Evolutionary conservation across 73 alveolate genomes (phyloP).

Genomic region (Stentor coeruleus): DNA sequence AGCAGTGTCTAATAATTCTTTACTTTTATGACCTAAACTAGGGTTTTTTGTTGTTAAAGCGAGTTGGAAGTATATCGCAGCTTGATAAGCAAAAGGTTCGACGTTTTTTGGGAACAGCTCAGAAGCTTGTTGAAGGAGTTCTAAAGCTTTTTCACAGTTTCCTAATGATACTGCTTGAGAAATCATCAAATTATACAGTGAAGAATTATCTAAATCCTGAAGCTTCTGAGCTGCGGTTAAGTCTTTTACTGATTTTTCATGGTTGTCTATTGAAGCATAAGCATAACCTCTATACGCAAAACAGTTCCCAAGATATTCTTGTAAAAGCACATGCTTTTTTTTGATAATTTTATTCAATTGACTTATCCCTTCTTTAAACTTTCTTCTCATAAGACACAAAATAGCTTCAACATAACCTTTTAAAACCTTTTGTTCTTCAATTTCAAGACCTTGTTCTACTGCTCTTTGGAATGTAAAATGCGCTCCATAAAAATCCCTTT

Average conservation of each 20-base stretch:
- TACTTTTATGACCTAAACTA: neutral
- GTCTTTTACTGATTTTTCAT: slow-evolving; percentile 47
- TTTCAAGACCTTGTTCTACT: slow-evolving; percentile 34
- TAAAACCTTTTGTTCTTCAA: slow-evolving; percentile 31
- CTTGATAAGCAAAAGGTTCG: slow-evolving; percentile 46
- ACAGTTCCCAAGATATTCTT: slow-evolving; percentile 46
- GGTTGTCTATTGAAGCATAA: slow-evolving; percentile 37
- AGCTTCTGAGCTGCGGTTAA: slow-evolving; percentile 25
- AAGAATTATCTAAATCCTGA: slow-evolving; percentile 26
- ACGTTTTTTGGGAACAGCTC: slow-evolving; percentile 37
- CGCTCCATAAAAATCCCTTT: slow-evolving; percentile 54
- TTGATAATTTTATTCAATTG: slow-evolving; percentile 27
- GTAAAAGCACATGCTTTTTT: slow-evolving; percentile 21
- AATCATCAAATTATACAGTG: slow-evolving; percentile 37
- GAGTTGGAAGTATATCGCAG: slow-evolving; percentile 30
- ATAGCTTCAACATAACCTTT: slow-evolving; percentile 50
- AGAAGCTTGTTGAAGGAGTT: slow-evolving; percentile 35
- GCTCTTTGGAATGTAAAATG: slow-evolving; percentile 44
- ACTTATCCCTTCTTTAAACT: slow-evolving; percentile 38
- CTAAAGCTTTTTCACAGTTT: slow-evolving; percentile 34
- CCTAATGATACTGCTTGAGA: slow-evolving; percentile 49
- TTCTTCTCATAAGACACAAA: slow-evolving; percentile 45
- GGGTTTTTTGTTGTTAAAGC: too few species aligned
- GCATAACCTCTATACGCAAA: slow-evolving; percentile 55
- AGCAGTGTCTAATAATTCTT: neutral